These are phyloP conservation scores for Barnettozyma wickerhamii DNA, from an alignment of 805 yeast genomes.

Conservation along the genomic window DNA sequence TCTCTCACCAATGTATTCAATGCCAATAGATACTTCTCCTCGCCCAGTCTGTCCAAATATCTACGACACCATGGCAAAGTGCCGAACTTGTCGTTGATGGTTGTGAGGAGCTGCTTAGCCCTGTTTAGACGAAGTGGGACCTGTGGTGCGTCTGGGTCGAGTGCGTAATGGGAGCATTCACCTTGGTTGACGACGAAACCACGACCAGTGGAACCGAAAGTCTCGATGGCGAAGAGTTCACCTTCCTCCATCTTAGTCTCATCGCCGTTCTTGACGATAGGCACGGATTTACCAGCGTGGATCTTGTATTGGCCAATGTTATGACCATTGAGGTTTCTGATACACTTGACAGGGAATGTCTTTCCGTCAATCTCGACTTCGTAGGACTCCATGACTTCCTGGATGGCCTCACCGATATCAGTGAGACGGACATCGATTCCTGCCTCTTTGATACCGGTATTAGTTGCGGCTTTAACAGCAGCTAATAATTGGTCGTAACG, in stretches of 20 bases:
- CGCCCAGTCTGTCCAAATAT: constrained; percentile 86
- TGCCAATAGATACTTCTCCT: constrained; percentile 86
- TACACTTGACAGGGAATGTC: constrained; percentile 78
- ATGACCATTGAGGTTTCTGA: constrained; percentile 93
- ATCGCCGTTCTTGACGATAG: constrained; percentile 91
- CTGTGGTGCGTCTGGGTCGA: constrained; percentile 43
- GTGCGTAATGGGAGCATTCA: constrained; percentile 92
- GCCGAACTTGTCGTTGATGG: constrained; percentile 81
- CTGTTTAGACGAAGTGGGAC: constrained; percentile 55
- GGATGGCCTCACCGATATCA: constrained; percentile 93
- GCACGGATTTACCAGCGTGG: constrained; percentile 95
- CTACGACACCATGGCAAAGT: constrained; percentile 96
- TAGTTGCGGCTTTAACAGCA: constrained; percentile 91
- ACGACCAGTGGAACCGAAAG: constrained; percentile 95
- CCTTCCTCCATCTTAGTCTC: constrained; percentile 98
- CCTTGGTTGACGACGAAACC: constrained; percentile 86
- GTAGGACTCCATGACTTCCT: constrained; percentile 95
- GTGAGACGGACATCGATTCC: constrained; percentile 95
- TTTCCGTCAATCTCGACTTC: constrained; percentile 90
- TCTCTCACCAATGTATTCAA: constrained; percentile 78
- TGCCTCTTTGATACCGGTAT: constrained; percentile 87
- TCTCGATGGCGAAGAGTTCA: constrained; percentile 96
- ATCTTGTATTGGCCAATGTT: constrained; percentile 78
- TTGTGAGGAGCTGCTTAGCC: constrained; percentile 63
- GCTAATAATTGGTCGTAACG: constrained; percentile 73